Base-by-base conservation (phyloP, 176 grass and related monocot genomes). In the Pharus latifolius region DNA sequence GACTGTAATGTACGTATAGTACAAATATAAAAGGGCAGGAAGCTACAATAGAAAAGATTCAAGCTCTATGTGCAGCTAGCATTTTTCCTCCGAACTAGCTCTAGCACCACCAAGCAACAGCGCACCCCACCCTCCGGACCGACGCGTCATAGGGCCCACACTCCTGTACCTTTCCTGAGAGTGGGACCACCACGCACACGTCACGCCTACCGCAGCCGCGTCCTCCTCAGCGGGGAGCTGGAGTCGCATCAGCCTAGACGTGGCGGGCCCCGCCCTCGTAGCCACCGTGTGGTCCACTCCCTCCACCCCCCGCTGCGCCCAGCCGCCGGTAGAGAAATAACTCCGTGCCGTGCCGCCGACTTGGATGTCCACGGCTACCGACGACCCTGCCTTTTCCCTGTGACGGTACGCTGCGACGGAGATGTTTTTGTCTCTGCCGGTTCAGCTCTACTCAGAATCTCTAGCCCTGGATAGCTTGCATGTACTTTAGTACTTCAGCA, bases 221-320 rank as follows among this genome's bases (percentile, higher is more conserved):
- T 80, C 83, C 70, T 80, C 38, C 33, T 85, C 70, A 63, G 76
- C 62, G 48, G 17, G 47, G 70, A 80, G 83, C 83, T 85, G 83
- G 83, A 34, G 63, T 85, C 70, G 63, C 70, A 63, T 85, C 83
- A 69, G 83, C 68, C 19, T 84, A 67, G 67, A 65, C 66, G 24
- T 52, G 68, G 12, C 42, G 80, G 47, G 63, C 50, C 40, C 43
- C 29, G 28, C 29, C 41, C 10, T 60, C 65, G 24, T 49, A 0
- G 40, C 75, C 43, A 28, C 55, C 56, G 76, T 72, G 49, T 60
- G 80, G 25, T 46, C 50, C 70, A 45, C 60, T 25, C 25, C 3
- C 31, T n/a, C n/a, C n/a, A n/a, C n/a, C n/a, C 6, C 3, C 9
- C 5, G 3, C 29, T 9, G 7, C 17, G 10, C 5, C 18, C 34